phyloP scores from a whole-genome alignment of 23 red algal species.

The Gracilaria caudata region DNA sequence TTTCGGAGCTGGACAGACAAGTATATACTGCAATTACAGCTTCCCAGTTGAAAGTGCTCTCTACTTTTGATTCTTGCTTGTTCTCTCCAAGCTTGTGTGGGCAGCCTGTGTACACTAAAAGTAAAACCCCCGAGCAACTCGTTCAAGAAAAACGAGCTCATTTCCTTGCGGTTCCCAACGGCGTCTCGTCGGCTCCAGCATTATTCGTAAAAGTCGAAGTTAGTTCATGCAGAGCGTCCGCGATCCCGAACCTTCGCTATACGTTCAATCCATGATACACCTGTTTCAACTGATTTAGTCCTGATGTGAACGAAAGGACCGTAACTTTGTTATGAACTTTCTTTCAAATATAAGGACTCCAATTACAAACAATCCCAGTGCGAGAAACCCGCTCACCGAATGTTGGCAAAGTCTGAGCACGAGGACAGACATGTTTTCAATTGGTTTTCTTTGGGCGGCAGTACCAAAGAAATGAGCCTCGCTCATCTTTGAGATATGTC shows the following conservation, averaged over 20 bases:
- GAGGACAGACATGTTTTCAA: not conserved
- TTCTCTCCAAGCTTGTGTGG: too few species aligned
- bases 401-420: constrained; percentile 26
- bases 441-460: not conserved
- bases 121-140: too few species aligned
- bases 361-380: constrained; percentile 36
- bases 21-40: too few species aligned
- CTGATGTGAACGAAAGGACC: constrained; percentile 48
- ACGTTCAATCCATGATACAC: not conserved
- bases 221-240: not conserved
- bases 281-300: not conserved
- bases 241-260: not conserved
- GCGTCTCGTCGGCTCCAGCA: too few species aligned
- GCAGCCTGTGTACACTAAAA: too few species aligned
- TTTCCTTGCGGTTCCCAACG: too few species aligned
- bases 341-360: constrained; percentile 37
- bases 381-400: constrained; percentile 31
- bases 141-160: too few species aligned
- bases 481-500: constrained; percentile 32
- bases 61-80: too few species aligned
- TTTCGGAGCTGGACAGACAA: too few species aligned
- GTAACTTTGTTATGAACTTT: constrained; percentile 25
- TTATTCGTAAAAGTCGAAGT: too few species aligned
- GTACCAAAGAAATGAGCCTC: constrained; percentile 38
- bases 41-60: too few species aligned